Base-by-base conservation (phyloP, 2,329 filamentous ascomycete genomes). In the Penicillium sclerotigenum region DNA sequence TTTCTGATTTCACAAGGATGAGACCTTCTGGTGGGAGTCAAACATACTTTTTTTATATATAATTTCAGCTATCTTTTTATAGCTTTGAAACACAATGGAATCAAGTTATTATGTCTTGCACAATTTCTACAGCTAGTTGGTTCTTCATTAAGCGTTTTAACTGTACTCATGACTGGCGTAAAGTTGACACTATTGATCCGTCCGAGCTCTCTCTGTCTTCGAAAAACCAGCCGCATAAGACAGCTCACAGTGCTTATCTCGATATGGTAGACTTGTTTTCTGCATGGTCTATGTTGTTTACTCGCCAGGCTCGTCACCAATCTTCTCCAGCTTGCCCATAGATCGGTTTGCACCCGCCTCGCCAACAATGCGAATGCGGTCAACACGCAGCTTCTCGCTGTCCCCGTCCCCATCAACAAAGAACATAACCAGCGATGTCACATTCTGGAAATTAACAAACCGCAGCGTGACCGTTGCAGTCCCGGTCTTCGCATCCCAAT, bases 401-500 rank as follows among this genome's bases (percentile, higher is more conserved):
- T 90, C 87, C 18, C 87, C 87, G 52, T 93, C 89, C 2, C 91
- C 92, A 71, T 95, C 87, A 52, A 89, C 89, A 33, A 99, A 87
- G 73, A 97, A 99, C 11, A 99, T 66, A 18, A 96, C 88, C 66
- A 99, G 71, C 59, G 87, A 94, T 57, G 86, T 88, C 52, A 97
- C 89, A 70, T 91, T 95, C 77, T 97, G 94, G 80, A 97, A 99
- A 78, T 97, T 97, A 76, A 99, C 94, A 69, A 93, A 97, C 14
- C 92, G 89, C 66, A 97, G 77, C 42, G 82, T 77, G 52, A 93
- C 77, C 66, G 81, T 89, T 14, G 85, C 88, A 9, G 90, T 93
- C 49, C 86, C 88, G 14, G 89, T 85, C 42, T 81, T 79, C 47
- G 70, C 59, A 73, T 91, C 89, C 93, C 94, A 99, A 69, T 96